Evolutionary conservation across 352 stramenopile genomes (phyloP).

Genomic region (Phytophthora chlamydospora): DNA sequence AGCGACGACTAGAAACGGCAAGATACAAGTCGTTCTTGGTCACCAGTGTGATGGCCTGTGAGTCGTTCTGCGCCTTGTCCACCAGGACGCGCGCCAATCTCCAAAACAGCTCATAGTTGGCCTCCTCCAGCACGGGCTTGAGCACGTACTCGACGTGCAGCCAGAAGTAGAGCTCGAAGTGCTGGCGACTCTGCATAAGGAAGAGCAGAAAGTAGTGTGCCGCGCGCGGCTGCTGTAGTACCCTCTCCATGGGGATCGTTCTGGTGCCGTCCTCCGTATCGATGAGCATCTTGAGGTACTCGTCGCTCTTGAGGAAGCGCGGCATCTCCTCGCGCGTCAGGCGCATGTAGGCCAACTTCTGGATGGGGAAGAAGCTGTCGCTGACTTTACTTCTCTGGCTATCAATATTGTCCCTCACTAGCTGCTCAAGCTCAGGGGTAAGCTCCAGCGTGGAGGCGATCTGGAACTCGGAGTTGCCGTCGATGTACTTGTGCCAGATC

Average conservation of each 20-base stretch:
- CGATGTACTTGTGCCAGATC: conserved; percentile 90
- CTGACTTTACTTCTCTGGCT: conserved; percentile 43
- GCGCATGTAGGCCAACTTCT: conserved; percentile 87
- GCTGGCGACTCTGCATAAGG: conserved; percentile 86
- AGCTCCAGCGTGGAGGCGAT: conserved; percentile 84
- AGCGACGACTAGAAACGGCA: conserved; percentile 45
- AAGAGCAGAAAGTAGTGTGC: conserved; percentile 90
- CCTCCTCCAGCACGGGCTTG: conserved; percentile 63
- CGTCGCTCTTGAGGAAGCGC: conserved; percentile 81
- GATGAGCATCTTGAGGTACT: conserved; percentile 88
- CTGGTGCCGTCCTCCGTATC: conserved; percentile 79
- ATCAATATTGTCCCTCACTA: conserved; percentile 77
- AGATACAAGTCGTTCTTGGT: conserved; percentile 77
- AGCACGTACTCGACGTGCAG: conserved; percentile 89
- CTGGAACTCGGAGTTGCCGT: conserved; percentile 80
- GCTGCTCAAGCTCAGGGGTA: conserved; percentile 73
- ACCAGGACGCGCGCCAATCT: conserved; percentile 64
- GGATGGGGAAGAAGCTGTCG: conserved; percentile 85
- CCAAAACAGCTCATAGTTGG: conserved; percentile 69
- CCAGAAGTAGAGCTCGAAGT: conserved; percentile 91
- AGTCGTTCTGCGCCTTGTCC: conserved; percentile 80
- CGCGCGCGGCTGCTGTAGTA: conserved; percentile 76
- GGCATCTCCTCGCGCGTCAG: conserved; percentile 84
- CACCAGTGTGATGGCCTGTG: conserved; percentile 72
- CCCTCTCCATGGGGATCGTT: conserved; percentile 80